Evolutionary conservation across 2,329 filamentous ascomycete genomes (phyloP), one percentile per base, ranked within the genome.

Genomic region (Alternaria triticimaculans): DNA sequence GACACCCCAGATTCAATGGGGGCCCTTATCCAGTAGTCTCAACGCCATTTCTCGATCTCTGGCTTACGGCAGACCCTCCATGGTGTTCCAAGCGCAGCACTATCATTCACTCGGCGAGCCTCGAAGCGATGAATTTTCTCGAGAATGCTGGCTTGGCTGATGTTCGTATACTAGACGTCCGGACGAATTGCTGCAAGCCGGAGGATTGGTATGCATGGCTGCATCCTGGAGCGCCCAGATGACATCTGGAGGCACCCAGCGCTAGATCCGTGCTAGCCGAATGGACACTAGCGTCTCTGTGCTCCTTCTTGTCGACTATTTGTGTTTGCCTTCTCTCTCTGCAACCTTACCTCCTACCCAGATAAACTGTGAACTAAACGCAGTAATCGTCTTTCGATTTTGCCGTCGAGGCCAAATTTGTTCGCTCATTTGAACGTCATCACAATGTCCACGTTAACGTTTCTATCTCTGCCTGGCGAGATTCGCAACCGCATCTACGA

Each of bases 401-500:
- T 25, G 8, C 14, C 1, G 5, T 25, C 21, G 18, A n/a, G 2
- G 4, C 30, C 33, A 20, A 23, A 5, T n/a, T 15, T 51, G 14
- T 5, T 51, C 28, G 1, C 8, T 51, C 18, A 1, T 4, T 5
- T 37, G 1, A 6, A 41, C 49, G 2, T 4, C 3, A 37, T 37
- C 25, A 21, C 12, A 21, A 55, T 45, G 53, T 44, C 37, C 21
- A 44, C 53, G 2, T 41, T 5, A 2, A 4, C 37, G 10, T 6
- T 55, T 0, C 53, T 55, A 3, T 41, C 53, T 4, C 5, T 59
- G 37, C 56, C 46, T 10, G 56, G 56, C 56, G 56, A 59, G 9
- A 21, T 59, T n/a, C 46, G 56, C 46, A 59, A 59, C 56, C 56
- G 46, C 45, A 59, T 59, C 56, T 59, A 59, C 46, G 37, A 44